Conservation (phyloP, 305 asterid species). For the Solanum hybrid region DNA sequence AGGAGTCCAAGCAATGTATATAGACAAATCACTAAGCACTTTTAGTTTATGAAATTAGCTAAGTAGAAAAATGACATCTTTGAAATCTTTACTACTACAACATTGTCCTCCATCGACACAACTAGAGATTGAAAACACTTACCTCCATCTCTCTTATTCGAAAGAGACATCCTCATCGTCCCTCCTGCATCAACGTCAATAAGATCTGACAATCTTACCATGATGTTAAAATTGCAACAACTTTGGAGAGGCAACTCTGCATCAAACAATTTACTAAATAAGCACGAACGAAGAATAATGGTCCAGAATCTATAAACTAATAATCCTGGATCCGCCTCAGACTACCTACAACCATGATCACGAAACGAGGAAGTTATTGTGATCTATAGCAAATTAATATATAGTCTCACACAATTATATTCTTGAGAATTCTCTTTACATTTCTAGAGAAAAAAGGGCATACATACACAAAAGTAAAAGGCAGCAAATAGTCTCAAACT, state of each 20-base stretch:
- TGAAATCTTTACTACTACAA: not conserved
- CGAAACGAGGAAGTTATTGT: not conserved
- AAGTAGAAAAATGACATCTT: not conserved
- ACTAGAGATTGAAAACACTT: constrained; percentile 17
- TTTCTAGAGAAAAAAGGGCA: not conserved
- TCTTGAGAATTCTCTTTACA: not conserved
- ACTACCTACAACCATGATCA: not conserved
- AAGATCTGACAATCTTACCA: constrained; percentile 1
- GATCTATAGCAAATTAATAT: not conserved
- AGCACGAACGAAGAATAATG: not conserved
- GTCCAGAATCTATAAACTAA: not conserved
- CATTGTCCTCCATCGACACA: not conserved
- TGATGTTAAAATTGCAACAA: not conserved
- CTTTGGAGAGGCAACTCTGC: not conserved
- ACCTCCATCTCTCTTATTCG: constrained; percentile 48
- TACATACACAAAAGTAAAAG: not conserved
- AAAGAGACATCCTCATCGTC: constrained; percentile 50
- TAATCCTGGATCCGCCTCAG: not conserved
- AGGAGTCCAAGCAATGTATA: not conserved
- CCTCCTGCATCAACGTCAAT: constrained; percentile 6
- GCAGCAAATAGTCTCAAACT: not conserved
- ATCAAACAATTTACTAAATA: not conserved
- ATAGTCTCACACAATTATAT: not conserved
- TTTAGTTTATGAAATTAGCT: not conserved
- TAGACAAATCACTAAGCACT: not conserved